phyloP scores from a whole-genome alignment of 2,329 filamentous ascomycete species.

The Pleomassaria siparia region DNA sequence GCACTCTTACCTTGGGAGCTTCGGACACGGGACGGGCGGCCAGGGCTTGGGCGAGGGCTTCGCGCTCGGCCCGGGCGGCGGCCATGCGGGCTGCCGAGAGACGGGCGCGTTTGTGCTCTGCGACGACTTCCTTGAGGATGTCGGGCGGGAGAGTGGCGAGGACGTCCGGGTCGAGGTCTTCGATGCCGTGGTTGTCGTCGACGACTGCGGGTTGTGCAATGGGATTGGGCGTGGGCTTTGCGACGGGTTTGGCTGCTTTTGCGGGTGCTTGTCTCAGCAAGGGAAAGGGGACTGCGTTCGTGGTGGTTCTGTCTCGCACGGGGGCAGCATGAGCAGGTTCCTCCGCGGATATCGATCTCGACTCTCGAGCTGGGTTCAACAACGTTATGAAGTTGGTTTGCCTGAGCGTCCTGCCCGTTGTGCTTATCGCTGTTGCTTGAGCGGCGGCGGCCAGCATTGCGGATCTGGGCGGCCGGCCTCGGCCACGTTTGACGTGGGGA shows the following conservation, averaged over 20 bases:
- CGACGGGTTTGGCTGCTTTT: too few species aligned
- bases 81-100: constrained; percentile 29
- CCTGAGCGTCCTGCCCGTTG: constrained; percentile 51
- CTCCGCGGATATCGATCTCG: constrained; percentile 3
- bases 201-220: neutral
- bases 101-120: constrained; percentile 60
- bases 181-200: constrained; percentile 2
- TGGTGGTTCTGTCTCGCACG: too few species aligned
- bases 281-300: too few species aligned
- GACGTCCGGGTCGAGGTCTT: constrained; percentile 59
- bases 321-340: neutral
- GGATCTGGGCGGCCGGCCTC: constrained; percentile 48
- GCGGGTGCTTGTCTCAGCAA: too few species aligned
- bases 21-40: constrained; percentile 30
- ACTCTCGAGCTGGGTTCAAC: constrained; percentile 22
- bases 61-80: constrained; percentile 25
- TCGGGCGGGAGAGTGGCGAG: constrained; percentile 82
- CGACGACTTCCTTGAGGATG: constrained; percentile 64
- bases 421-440: constrained; percentile 48
- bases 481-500: constrained; percentile 67
- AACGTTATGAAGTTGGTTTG: constrained; percentile 72
- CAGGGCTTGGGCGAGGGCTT: constrained; percentile 11
- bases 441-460: constrained; percentile 49
- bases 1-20: constrained; percentile 40
- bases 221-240: neutral